Evolutionary conservation across 768 basidiomycete genomes (phyloP), one percentile per base, ranked within the genome.

Genomic region (Brasilioporus rufonigricans): DNA sequence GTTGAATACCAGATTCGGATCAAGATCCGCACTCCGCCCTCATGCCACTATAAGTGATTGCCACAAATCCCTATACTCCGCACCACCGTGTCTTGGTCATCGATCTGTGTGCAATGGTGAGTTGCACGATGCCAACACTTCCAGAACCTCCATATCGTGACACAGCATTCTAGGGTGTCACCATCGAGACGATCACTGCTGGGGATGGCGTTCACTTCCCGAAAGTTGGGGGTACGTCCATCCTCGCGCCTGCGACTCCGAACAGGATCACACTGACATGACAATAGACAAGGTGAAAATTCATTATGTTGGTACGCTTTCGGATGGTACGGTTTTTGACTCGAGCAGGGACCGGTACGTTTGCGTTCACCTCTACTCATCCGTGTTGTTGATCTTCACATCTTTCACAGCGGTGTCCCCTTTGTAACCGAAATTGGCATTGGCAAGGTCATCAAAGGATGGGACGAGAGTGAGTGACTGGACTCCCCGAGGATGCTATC

Each of bases 371-470:
- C 52, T 14, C 46, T 27, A 12, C 38, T 24, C 14, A n/a, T 21
- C 38, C 2, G 8, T 44, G 18, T 27, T 23, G 12, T 40, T 60
- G 52, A 61, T 54, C 53, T 54, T 44, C 2, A 23, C 56, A 50
- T 54, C 32, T 24, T 46, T 45, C 24, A n/a, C 68, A 90, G 91
- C 36, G 74, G 76, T 0, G 3, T 4, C 0, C 81, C 89, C 1
- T 93, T 93, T 68, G 62, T 71, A 57, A 90, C 88, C 4, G 65
- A 81, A 66, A 92, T 93, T 58, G 90, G 92, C 43, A 75, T 83
- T 19, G 88, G 89, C 9, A 84, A 86, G 65, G 92, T 95, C 44
- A 93, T 95, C 74, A 87, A 78, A 65, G 90, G 92, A 29, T 94
- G 91, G 93, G 92, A 93, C 65, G 89, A 93, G 70, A 92, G 93